These are phyloP conservation scores for Phaeotremella fagi DNA, from an alignment of 768 basidiomycete genomes.

Conservation along the genomic window DNA sequence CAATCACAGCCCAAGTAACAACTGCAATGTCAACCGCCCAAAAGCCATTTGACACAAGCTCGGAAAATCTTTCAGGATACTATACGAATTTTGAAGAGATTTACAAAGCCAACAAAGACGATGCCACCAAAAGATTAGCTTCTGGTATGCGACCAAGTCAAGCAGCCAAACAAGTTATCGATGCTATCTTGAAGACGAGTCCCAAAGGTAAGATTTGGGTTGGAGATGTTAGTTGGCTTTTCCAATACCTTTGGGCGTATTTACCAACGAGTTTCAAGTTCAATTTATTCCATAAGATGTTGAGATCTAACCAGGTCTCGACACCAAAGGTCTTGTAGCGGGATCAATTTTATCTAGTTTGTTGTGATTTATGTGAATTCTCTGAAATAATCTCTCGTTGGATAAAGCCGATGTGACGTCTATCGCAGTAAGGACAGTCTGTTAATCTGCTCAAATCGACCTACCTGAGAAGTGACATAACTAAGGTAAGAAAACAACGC, in stretches of 20 bases:
- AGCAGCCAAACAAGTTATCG: constrained; percentile 6
- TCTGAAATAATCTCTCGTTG: no score
- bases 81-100: background rate
- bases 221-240: background rate
- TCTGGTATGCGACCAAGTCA: background rate
- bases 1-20: background rate
- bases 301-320: background rate
- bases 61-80: background rate
- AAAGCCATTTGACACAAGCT: background rate
- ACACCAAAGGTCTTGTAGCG: no score
- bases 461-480: no score
- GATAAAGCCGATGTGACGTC: no score
- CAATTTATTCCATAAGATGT: background rate
- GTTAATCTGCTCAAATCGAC: no score
- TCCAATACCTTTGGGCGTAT: background rate
- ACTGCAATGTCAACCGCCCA: background rate
- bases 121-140: background rate
- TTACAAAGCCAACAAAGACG: background rate
- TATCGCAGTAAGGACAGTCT: no score
- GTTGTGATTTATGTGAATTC: no score
- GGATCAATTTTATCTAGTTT: background rate
- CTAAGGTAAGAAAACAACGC: no score
- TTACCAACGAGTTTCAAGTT: no score
- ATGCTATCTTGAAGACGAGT: constrained; percentile 3
- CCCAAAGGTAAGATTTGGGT: background rate